These are phyloP conservation scores for Paramecium bursaria DNA, from an alignment of 73 alveolate genomes.

Conservation along the genomic window DNA sequence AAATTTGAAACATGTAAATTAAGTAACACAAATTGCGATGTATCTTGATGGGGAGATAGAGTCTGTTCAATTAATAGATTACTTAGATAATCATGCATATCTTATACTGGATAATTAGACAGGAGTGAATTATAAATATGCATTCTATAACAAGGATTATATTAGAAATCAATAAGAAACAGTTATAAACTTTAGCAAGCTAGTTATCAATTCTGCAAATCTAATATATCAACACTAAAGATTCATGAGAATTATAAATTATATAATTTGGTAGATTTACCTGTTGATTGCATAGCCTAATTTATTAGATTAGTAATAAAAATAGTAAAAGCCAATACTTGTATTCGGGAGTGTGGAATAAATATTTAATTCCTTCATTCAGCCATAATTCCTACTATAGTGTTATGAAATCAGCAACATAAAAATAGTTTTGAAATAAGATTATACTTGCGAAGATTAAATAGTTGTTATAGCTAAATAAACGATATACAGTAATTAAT, in stretches of 20 bases:
- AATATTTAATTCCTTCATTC: slow-evolving; percentile 21
- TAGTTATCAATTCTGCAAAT: not conserved
- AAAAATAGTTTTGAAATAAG: not conserved
- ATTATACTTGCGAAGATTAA: not conserved
- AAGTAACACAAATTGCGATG: slow-evolving; percentile 5
- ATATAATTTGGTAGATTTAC: not conserved
- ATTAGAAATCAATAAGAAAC: not conserved
- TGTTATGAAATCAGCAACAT: not conserved
- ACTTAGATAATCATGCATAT: slow-evolving; percentile 8
- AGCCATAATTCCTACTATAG: slow-evolving; percentile 5
- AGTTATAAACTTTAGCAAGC: not conserved
- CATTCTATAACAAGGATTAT: slow-evolving; percentile 43
- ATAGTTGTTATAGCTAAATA: not conserved
- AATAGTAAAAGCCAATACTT: slow-evolving; percentile 8
- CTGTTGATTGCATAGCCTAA: slow-evolving; percentile 2
- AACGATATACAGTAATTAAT: not conserved
- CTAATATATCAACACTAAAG: slow-evolving; percentile 7
- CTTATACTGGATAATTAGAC: not conserved
- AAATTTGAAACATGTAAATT: slow-evolving; percentile 11
- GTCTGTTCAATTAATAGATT: not conserved
- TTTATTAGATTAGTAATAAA: not conserved
- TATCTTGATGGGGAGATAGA: slow-evolving; percentile 26
- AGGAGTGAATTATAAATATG: slow-evolving; percentile 1
- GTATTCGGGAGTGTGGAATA: slow-evolving; percentile 34
- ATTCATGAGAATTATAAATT: slow-evolving; percentile 23